Evolutionary conservation across 208 protist species (phyloP).

Genomic region (Trypanosoma congolense): DNA sequence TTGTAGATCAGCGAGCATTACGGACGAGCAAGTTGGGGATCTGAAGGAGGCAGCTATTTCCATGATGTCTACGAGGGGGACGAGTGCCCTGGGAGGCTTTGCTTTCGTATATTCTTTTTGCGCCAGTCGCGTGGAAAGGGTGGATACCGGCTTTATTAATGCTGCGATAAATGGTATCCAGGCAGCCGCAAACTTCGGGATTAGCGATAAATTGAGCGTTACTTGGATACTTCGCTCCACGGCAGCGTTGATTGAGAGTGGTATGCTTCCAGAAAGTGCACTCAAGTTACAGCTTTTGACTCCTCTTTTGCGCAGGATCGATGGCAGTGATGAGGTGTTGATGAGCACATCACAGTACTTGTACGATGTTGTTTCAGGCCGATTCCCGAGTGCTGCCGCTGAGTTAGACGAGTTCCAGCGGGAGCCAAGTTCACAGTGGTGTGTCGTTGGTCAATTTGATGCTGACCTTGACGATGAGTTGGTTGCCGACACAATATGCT

Average conservation of each 20-base stretch:
- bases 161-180: slow-evolving; percentile 53
- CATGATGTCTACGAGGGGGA: slow-evolving; percentile 52
- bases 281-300: slow-evolving; percentile 61
- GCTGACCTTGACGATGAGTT: slow-evolving; percentile 87
- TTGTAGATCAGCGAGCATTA: slow-evolving; percentile 74
- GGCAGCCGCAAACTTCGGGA: slow-evolving; percentile 47
- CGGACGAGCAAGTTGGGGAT: slow-evolving; percentile 51
- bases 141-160: slow-evolving; percentile 54
- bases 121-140: slow-evolving; percentile 44
- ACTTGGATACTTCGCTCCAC: slow-evolving; percentile 81
- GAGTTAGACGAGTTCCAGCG: slow-evolving; percentile 37
- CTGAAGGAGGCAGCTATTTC: slow-evolving; percentile 73
- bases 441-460: slow-evolving; percentile 61
- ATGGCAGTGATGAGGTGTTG: slow-evolving; percentile 55
- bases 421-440: slow-evolving; percentile 68
- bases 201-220: slow-evolving; percentile 65
- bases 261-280: slow-evolving; percentile 27
- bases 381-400: slow-evolving; percentile 34
- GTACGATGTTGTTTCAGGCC: slow-evolving; percentile 45
- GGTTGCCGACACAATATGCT: slow-evolving; percentile 67
- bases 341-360: slow-evolving; percentile 85
- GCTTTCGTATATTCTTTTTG: slow-evolving; percentile 72
- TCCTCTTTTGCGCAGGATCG: slow-evolving; percentile 63
- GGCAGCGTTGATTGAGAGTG: slow-evolving; percentile 60
- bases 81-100: slow-evolving; percentile 63